These are phyloP conservation scores for Fusarium marasasianum DNA, from an alignment of 2,329 filamentous ascomycete species.

Conservation along the genomic window DNA sequence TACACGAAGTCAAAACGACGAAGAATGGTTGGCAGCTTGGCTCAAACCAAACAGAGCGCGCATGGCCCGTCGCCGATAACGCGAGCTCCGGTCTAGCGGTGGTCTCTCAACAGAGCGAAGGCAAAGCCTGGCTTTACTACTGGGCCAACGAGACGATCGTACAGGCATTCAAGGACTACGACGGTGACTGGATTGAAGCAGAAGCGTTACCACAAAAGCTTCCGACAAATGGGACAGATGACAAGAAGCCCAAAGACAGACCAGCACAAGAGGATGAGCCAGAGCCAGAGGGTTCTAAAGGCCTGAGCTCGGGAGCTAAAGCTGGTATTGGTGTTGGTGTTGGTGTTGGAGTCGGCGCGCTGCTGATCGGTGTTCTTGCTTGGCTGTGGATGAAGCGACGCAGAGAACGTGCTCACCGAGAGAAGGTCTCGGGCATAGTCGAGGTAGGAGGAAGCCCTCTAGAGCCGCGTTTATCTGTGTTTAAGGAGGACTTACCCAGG, in stretches of 20 bases:
- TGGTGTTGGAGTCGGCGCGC: not conserved
- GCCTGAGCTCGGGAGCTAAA: not conserved
- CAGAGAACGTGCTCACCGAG: not conserved
- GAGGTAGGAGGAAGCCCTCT: not conserved
- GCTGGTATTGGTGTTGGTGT: conserved; percentile 1
- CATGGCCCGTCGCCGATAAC: not conserved
- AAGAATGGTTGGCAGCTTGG: not conserved
- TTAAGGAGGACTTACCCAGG: not conserved
- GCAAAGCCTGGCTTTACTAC: conserved; percentile 1
- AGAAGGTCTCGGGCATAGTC: not conserved
- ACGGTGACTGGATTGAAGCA: not conserved
- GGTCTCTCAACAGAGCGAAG: not conserved
- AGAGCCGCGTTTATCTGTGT: not conserved
- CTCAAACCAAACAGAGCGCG: not conserved
- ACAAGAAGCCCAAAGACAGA: not conserved
- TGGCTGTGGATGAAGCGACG: not conserved
- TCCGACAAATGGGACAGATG: not conserved
- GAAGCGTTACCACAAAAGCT: not conserved
- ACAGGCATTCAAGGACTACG: not conserved
- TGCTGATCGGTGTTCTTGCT: not conserved
- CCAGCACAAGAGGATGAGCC: not conserved
- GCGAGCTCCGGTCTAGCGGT: not conserved
- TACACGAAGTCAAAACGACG: not conserved
- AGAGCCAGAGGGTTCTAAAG: rapidly evolving
- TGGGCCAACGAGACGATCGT: conserved; percentile 9